phyloP scores from a whole-genome alignment of 768 basidiomycete genomes.

The Suillus subaureus region DNA sequence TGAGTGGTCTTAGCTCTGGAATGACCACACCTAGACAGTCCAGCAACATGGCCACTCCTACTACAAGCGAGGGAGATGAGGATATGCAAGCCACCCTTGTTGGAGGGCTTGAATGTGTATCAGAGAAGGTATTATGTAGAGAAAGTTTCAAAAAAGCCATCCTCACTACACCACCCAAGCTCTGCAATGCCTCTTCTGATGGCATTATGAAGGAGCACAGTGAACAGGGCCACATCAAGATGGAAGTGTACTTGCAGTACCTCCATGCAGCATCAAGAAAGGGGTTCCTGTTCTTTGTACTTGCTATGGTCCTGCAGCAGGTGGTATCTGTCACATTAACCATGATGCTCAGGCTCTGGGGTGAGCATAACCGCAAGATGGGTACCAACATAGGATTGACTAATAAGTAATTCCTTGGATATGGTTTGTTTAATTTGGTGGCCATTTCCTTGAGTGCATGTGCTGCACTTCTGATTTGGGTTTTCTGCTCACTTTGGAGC shows the following conservation, averaged over 20 bases:
- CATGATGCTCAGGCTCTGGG: constrained; percentile 77
- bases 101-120: constrained; percentile 35
- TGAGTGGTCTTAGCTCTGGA: constrained; percentile 47
- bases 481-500: constrained; percentile 74
- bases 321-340: constrained; percentile 59
- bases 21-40: constrained; percentile 50
- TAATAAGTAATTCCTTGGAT: constrained; percentile 58
- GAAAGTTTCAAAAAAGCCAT: constrained; percentile 60
- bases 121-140: constrained; percentile 60
- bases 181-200: constrained; percentile 41
- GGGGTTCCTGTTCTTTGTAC: constrained; percentile 70
- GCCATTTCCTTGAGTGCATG: constrained; percentile 55
- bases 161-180: constrained; percentile 43
- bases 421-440: constrained; percentile 67
- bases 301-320: constrained; percentile 59
- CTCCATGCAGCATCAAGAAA: constrained; percentile 75
- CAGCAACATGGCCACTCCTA: constrained; percentile 28
- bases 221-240: constrained; percentile 82
- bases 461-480: constrained; percentile 70
- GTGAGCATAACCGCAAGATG: constrained; percentile 68
- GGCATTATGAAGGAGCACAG: constrained; percentile 69
- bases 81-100: constrained; percentile 26
- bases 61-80: constrained; percentile 22
- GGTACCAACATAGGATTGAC: constrained; percentile 61
- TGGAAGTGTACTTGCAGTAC: constrained; percentile 74